Percentiles rank a stretch among this genome's conserved stretches.
These are phyloP conservation scores for Daldinia decipiens DNA, from an alignment of 495 filamentous ascomycete genomes.

Conservation along the genomic window DNA sequence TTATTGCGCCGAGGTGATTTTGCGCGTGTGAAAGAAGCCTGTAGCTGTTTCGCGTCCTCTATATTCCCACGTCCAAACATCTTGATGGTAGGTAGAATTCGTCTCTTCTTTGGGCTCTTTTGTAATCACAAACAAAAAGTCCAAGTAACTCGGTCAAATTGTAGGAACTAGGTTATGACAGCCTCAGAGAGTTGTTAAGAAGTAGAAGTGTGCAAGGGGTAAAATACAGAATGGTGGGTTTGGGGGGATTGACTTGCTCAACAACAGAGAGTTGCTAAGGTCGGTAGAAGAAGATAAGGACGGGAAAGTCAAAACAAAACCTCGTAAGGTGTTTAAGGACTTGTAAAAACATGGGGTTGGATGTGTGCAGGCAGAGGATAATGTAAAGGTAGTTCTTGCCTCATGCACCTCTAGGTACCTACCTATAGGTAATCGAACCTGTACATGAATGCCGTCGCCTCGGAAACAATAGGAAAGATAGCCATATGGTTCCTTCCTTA, in stretches of 20 bases:
- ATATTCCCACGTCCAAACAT: conserved; percentile 26
- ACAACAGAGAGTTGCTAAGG: background rate
- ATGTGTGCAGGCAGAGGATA: background rate
- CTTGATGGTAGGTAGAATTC: background rate
- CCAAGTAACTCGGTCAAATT: background rate
- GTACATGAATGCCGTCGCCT: too few relatives aligned
- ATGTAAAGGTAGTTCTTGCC: background rate
- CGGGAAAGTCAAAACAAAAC: background rate
- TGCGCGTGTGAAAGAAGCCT: conserved; percentile 15
- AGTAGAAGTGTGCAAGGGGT: background rate
- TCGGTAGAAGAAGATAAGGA: background rate
- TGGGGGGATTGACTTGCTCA: background rate
- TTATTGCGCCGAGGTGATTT: background rate
- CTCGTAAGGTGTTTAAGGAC: background rate
- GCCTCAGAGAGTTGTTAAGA: background rate
- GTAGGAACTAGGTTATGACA: background rate
- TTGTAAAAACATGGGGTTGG: background rate
- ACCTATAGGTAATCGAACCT: background rate
- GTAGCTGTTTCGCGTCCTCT: conserved; percentile 26
- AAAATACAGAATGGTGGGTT: background rate
- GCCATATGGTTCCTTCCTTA: background rate
- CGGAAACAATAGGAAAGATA: background rate
- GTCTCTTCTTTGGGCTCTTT: background rate
- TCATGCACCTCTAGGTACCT: background rate
- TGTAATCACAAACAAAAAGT: background rate